Conservation (phyloP, 352 stramenopile species). For the Phytophthora ramorum region DNA sequence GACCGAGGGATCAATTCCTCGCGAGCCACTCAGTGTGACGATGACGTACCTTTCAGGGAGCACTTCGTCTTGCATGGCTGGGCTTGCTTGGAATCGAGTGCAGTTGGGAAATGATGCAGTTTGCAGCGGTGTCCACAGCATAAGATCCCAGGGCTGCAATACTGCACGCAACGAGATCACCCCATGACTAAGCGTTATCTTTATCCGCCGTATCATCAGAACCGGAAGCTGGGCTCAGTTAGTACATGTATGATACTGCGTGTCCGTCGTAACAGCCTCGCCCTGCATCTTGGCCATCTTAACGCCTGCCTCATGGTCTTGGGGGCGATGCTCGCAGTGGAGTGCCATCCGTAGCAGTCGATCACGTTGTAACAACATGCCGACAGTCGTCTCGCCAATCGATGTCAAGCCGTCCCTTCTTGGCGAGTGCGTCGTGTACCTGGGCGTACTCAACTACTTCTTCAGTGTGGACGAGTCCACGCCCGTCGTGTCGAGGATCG, state of each 20-base stretch:
- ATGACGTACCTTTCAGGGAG: slow-evolving; percentile 21
- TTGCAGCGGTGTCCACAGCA: not conserved
- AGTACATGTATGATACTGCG: not conserved
- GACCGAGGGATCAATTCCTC: not conserved
- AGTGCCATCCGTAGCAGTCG: not conserved
- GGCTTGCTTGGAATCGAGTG: slow-evolving; percentile 4
- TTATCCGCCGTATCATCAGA: slow-evolving; percentile 27
- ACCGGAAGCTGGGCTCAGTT: slow-evolving; percentile 21
- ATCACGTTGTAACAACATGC: slow-evolving; percentile 7
- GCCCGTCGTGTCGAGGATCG: slow-evolving; percentile 63
- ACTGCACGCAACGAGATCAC: not conserved
- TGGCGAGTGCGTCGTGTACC: slow-evolving; percentile 60
- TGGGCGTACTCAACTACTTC: slow-evolving; percentile 74
- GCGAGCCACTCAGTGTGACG: not conserved
- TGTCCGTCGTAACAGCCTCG: not conserved
- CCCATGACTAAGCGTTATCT: slow-evolving; percentile 12
- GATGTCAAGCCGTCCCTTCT: slow-evolving; percentile 34
- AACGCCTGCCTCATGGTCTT: slow-evolving; percentile 3
- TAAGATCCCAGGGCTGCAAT: slow-evolving; percentile 12
- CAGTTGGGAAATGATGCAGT: slow-evolving; percentile 24
- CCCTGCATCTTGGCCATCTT: slow-evolving; percentile 4
- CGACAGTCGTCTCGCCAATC: slow-evolving; percentile 3
- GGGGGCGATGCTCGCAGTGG: not conserved
- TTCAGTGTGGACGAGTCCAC: slow-evolving; percentile 51
- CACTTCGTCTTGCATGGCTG: slow-evolving; percentile 30